Evolutionary conservation across 768 basidiomycete species (phyloP).

Genomic region (Phylloporus arenicola): DNA sequence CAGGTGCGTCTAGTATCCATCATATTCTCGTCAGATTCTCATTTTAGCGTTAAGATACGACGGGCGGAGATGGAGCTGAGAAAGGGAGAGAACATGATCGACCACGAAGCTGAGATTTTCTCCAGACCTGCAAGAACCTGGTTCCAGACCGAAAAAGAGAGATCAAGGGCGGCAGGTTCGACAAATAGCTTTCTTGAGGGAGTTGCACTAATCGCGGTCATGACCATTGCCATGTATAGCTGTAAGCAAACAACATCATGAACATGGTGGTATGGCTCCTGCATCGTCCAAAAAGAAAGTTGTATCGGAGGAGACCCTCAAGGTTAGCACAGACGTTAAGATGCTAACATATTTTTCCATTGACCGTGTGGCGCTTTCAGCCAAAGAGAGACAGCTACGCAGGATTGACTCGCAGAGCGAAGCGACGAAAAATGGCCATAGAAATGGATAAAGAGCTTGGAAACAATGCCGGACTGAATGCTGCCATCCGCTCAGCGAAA

Average conservation of each 20-base stretch:
- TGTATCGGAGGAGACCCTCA: constrained; percentile 29
- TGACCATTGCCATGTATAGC: constrained; percentile 37
- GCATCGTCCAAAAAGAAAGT: constrained; percentile 38
- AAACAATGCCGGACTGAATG: constrained; percentile 50
- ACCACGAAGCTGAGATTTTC: constrained; percentile 89
- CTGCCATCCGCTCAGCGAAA: constrained; percentile 85
- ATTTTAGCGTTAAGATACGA: constrained; percentile 50
- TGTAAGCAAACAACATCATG: constrained; percentile 71
- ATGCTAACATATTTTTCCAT: background rate
- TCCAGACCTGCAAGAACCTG: constrained; percentile 94
- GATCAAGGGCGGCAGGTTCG: constrained; percentile 70
- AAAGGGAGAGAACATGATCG: constrained; percentile 93
- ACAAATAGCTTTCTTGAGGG: background rate
- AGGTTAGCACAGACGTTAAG: constrained; percentile 31
- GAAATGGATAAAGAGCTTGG: constrained; percentile 69
- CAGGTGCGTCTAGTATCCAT: constrained; percentile 44
- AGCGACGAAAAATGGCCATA: constrained; percentile 80
- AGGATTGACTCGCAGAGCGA: constrained; percentile 82
- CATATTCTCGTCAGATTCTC: constrained; percentile 3
- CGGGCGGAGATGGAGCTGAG: constrained; percentile 93
- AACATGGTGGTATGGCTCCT: constrained; percentile 41
- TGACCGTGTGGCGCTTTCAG: constrained; percentile 32
- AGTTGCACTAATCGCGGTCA: constrained; percentile 1
- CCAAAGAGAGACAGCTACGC: constrained; percentile 72
- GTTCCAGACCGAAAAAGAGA: constrained; percentile 92